Evolutionary conservation across 805 yeast genomes (phyloP), one percentile per base, ranked within the genome.

Genomic region (Saccharomycopsis oosterbeekiorum): DNA sequence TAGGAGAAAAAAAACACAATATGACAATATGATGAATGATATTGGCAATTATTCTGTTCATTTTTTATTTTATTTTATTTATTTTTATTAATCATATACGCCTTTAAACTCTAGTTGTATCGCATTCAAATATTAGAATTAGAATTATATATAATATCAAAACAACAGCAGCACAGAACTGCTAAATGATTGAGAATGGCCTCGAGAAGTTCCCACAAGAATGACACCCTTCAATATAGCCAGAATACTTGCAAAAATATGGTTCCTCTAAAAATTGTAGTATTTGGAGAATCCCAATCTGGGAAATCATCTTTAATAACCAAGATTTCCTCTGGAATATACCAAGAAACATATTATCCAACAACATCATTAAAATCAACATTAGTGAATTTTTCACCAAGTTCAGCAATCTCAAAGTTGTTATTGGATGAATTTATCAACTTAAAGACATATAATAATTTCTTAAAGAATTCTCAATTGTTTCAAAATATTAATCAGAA

Each of bases 321-420:
- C 59, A 73, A 79, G 57, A 66, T 84, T 15, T 74, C 78, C 1
- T 72, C 79, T 21, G 79, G 80, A 29, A 75, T 76, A 29, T 83
- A 79, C 60, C 76, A 83, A 57, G 91, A 85, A 62, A 86, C 87
- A 0, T 86, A 88, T 69, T 88, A 88, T 67, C 96, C 94, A 4
- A 88, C 93, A 2, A 75, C 80, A 54, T 80, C 78, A 60, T 83
- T 84, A 61, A 81, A 80, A 3, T 82, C 89, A 29, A 75, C 83
- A 61, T 69, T 86, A 47, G 77, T 84, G 62, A 82, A 82, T 19
- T 87, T 76, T 67, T 70, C 68, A 5, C 84, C 92, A 0, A 67
- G 67, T 17, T 68, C 74, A 14, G 65, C 64, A 0, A 64, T 69
- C 17, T 73, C 83, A 0, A 72, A 78, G 40, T 73, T 80, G 0